Base-by-base conservation (phyloP, 1,284 basidiomycete species). In the Sphagnurus paluster region DNA sequence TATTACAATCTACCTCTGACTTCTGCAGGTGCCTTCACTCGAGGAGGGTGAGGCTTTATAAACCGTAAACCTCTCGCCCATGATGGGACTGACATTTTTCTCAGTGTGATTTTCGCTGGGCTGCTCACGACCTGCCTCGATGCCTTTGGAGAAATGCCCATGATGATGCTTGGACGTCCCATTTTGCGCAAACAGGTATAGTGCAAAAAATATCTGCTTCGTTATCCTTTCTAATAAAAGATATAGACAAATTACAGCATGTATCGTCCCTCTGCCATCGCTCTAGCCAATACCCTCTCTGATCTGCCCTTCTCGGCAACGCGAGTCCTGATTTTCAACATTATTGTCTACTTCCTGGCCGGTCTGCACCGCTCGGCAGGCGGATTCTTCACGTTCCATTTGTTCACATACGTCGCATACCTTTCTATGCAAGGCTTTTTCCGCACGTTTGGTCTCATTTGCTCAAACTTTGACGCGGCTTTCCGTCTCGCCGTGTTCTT, bases 1-100 rank as follows among this genome's bases (percentile, higher is more conserved):
- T 94, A 81, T 69, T 80, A 82, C 57, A 79, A 88, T 44, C 76
- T 88, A 24, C 88, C 90, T 2, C 57, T 75, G 13, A 85, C 87
- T 0, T 81, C 91, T 6, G 77, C 78, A 28, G 92, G 92, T 29
- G 89, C 87, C 0, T 96, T 96, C 69, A 93, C 91, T 16, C 81
- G 92, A 52, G 93, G 91, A 54, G 62, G 66, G 67, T 69, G 48
- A 14, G 45, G 45, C 39, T 10, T 7, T 21, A 3, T 5, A 29
- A 16, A 9, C 35, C n/a, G n/a, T n/a, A n/a, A 28, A 29, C 11
- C 19, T 4, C 17, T 20, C 3, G 17, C 24, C 5, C 1, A 23
- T 14, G 25, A 11, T 30, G 28, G 16, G 9, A 13, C 13, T 11
- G 33, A 10, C 14, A 6, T 5, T 40, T n/a, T 21, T 39, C 11